Evolutionary conservation across 768 basidiomycete species (phyloP).

Genomic region (Paxillus involutus): DNA sequence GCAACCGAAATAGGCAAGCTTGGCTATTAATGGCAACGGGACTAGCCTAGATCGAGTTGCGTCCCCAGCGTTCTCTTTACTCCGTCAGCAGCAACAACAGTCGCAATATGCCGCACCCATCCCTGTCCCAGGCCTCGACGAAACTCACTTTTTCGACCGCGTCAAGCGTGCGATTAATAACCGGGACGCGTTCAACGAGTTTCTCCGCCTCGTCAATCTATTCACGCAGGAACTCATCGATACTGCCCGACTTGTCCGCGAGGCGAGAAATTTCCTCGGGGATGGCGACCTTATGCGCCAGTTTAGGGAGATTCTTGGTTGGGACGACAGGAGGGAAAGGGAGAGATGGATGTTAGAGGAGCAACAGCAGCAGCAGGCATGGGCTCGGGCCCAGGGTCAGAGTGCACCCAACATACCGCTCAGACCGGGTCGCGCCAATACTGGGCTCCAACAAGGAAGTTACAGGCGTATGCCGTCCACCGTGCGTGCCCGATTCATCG

Average conservation of each 20-base stretch:
- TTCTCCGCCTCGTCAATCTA: constrained; percentile 91
- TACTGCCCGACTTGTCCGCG: constrained; percentile 75
- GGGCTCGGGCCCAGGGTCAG: constrained; percentile 51
- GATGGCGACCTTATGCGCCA: constrained; percentile 79
- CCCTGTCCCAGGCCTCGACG: constrained; percentile 38
- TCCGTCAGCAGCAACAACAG: constrained; percentile 22
- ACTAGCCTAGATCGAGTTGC: constrained; percentile 21
- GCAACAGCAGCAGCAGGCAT: constrained; percentile 43
- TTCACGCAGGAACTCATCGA: constrained; percentile 96
- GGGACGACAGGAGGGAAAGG: constrained; percentile 73
- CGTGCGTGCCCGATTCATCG: constrained; percentile 47
- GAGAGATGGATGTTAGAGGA: constrained; percentile 51
- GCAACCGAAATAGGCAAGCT: constrained; percentile 22
- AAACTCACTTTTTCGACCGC: constrained; percentile 88
- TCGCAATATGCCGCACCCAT: constrained; percentile 17
- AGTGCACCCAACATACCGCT: constrained; percentile 33
- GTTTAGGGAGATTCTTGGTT: constrained; percentile 85
- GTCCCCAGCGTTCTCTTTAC: constrained; percentile 21
- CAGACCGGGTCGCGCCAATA: constrained; percentile 61
- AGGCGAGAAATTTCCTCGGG: constrained; percentile 72
- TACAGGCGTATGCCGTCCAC: constrained; percentile 81
- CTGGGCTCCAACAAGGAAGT: constrained; percentile 78
- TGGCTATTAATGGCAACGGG: constrained; percentile 15
- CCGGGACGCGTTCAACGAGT: constrained; percentile 86
- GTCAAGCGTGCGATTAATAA: constrained; percentile 74